Evolutionary conservation across 768 basidiomycete species (phyloP).

Genomic region (Suillus americanus): DNA sequence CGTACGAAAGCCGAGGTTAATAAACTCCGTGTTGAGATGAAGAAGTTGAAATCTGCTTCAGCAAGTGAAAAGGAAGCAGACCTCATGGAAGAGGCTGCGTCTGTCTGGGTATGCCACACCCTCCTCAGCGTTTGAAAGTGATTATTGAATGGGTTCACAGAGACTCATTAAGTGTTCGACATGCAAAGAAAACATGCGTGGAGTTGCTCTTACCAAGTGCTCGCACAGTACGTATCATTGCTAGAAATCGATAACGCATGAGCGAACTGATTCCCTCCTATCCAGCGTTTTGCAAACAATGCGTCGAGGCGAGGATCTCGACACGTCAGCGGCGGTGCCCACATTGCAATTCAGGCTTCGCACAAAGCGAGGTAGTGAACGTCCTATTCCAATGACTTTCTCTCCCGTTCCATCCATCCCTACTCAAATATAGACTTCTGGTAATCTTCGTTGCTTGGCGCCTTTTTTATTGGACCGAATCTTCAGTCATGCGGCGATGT

Average conservation of each 20-base stretch:
- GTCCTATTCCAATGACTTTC: slow-evolving; percentile 53
- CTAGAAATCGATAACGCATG: background rate
- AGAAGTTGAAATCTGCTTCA: slow-evolving; percentile 35
- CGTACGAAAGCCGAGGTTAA: slow-evolving; percentile 53
- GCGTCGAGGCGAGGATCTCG: slow-evolving; percentile 82
- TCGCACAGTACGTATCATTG: slow-evolving; percentile 73
- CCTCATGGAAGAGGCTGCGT: slow-evolving; percentile 49
- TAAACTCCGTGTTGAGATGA: slow-evolving; percentile 45
- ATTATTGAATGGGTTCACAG: slow-evolving; percentile 36
- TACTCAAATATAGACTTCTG: background rate
- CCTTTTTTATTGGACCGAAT: background rate
- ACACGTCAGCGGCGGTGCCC: slow-evolving; percentile 95
- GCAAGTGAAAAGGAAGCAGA: slow-evolving; percentile 35
- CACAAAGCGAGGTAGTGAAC: slow-evolving; percentile 76
- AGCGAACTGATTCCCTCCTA: background rate
- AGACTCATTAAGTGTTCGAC: slow-evolving; percentile 86
- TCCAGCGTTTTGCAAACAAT: slow-evolving; percentile 81
- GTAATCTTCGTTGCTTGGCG: slow-evolving; percentile 3
- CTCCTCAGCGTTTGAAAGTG: background rate
- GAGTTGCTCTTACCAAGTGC: slow-evolving; percentile 83
- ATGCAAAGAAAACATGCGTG: slow-evolving; percentile 76
- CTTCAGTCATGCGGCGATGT: background rate
- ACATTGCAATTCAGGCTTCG: slow-evolving; percentile 79
- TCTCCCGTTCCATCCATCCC: background rate
- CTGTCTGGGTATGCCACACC: slow-evolving; percentile 51